These are phyloP conservation scores for Myochromella boudieri DNA, from an alignment of 768 basidiomycete species.

Conservation along the genomic window DNA sequence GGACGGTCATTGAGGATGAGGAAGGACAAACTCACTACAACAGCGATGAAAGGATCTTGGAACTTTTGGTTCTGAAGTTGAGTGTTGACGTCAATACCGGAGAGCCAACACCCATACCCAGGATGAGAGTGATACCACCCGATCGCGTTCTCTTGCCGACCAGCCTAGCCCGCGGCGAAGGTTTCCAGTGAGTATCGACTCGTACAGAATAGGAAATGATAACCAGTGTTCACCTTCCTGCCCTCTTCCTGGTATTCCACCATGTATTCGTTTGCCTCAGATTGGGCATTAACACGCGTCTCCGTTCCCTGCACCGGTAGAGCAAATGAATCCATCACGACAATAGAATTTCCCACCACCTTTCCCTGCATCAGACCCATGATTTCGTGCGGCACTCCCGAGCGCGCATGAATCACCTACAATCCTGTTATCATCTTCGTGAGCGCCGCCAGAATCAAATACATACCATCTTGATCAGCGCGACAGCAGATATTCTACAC, in stretches of 20 bases:
- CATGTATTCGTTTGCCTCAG: constrained; percentile 98
- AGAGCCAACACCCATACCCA: constrained; percentile 98
- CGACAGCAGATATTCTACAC: constrained; percentile 94
- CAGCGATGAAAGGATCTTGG: constrained; percentile 95
- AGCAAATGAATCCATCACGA: constrained; percentile 96
- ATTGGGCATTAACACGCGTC: constrained; percentile 94
- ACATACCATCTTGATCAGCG: constrained; percentile 90
- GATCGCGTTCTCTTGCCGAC: constrained; percentile 81
- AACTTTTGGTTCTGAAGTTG: constrained; percentile 94
- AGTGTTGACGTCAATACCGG: constrained; percentile 97
- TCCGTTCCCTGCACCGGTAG: constrained; percentile 98
- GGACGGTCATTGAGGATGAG: background rate
- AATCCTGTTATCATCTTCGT: background rate
- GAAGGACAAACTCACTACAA: constrained; percentile 65
- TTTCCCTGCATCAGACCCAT: constrained; percentile 99
- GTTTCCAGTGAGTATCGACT: constrained; percentile 1
- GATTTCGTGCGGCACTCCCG: constrained; percentile 96
- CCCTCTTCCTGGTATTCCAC: constrained; percentile 86
- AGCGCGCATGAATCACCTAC: constrained; percentile 96
- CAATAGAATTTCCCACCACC: constrained; percentile 72
- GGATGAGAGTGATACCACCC: constrained; percentile 99
- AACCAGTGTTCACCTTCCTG: constrained; percentile 57
- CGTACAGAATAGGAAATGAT: background rate
- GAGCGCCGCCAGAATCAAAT: constrained; percentile 2
- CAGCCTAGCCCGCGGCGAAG: constrained; percentile 50